Conservation (phyloP, 2,329 filamentous ascomycete genomes). For the Onygenales sp. region DNA sequence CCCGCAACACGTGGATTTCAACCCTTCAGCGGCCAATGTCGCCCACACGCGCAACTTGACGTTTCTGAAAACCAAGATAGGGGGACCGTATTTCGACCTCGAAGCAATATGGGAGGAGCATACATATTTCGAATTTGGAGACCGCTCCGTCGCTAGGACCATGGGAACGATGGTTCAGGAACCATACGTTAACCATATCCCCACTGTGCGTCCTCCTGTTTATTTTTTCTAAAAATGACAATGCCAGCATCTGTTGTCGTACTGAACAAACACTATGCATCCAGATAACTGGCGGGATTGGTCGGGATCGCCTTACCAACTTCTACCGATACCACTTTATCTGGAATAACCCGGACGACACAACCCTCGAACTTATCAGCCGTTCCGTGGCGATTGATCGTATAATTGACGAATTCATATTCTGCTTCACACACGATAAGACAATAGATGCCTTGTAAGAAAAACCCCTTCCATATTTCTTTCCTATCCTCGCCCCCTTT, state of each 20-base stretch:
- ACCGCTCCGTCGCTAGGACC: conserved; percentile 52
- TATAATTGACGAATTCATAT: conserved; percentile 50
- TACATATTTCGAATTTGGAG: conserved; percentile 59
- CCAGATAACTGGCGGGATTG: conserved; percentile 58
- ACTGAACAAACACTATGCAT: background rate
- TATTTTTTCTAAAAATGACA: background rate
- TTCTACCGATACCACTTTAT: conserved; percentile 71
- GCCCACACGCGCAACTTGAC: conserved; percentile 57
- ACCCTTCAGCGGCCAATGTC: conserved; percentile 46
- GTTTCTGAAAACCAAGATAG: conserved; percentile 54
- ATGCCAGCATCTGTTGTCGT: background rate
- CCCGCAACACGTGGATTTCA: conserved; percentile 43
- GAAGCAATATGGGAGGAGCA: conserved; percentile 75
- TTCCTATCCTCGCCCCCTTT: conserved; percentile 3
- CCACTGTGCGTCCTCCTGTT: conserved; percentile 35
- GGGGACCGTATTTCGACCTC: conserved; percentile 62
- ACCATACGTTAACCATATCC: conserved; percentile 20
- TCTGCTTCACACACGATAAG: conserved; percentile 48
- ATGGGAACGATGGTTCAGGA: conserved; percentile 20
- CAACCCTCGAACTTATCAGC: conserved; percentile 51
- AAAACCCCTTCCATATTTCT: background rate
- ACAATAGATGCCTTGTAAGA: conserved; percentile 51
- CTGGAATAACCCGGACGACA: conserved; percentile 60
- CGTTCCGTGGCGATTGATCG: conserved; percentile 50
- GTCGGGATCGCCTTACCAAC: conserved; percentile 49